These are phyloP conservation scores for rapeseed (Brassica napus) DNA, from an alignment of 345 rosid genomes.

Conservation along the genomic window Da-Ae NC_063446.1:32738501-32739000, in stretches of 20 bases:
- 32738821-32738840: no score
- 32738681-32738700: not conserved
- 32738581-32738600: no score
- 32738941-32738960: not conserved
- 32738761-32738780: not conserved
- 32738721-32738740: not conserved
- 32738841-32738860: conserved; percentile 13
- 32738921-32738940: not conserved
- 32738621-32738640: not conserved
- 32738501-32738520: not conserved
- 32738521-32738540: not conserved
- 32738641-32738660: not conserved
- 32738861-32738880: conserved; percentile 53
- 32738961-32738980: not conserved
- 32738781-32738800: not conserved
- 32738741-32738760: not conserved
- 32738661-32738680: not conserved
- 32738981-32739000: not conserved
- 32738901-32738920: not conserved
- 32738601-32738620: not conserved
- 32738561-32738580: not conserved
- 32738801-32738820: no score
- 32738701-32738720: not conserved
- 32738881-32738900: no score
- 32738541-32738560: not conserved